Percentiles rank a stretch among this genome's conserved stretches.
phyloP scores from a whole-genome alignment of 2,329 filamentous ascomycete genomes.

The Phialophora expanda region DNA sequence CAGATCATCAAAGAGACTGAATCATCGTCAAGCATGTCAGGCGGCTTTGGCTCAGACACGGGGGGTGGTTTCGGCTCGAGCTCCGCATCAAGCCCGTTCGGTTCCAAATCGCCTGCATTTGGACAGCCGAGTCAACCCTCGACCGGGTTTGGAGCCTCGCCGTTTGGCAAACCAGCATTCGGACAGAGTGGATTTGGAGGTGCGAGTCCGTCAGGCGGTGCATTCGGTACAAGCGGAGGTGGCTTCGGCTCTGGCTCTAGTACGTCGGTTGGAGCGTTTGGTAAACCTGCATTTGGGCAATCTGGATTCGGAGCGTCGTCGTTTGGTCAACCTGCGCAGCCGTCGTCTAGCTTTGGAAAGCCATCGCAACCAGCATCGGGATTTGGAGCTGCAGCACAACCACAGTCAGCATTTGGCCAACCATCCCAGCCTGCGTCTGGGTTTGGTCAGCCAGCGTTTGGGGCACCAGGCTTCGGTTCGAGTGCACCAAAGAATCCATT shows the following conservation, averaged over 20 bases:
- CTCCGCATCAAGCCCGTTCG: constrained; percentile 37
- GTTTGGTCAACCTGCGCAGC: constrained; percentile 42
- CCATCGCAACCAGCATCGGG: constrained; percentile 32
- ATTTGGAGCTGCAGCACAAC: constrained; percentile 39
- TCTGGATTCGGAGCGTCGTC: constrained; percentile 36
- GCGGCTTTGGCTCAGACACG: constrained; percentile 3
- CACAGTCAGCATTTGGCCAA: constrained; percentile 36
- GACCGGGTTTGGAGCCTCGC: constrained; percentile 42
- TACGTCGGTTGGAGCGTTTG: constrained; percentile 35
- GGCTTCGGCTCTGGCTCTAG: constrained; percentile 7
- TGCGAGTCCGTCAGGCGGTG: constrained; percentile 14
- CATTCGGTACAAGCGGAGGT: constrained; percentile 19
- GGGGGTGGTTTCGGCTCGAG: constrained; percentile 23
- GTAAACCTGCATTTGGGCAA: constrained; percentile 45
- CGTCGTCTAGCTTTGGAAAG: constrained; percentile 31
- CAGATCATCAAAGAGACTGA: constrained; percentile 45
- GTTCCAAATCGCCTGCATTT: constrained; percentile 45
- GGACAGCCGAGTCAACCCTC: constrained; percentile 45
- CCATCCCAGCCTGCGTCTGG: constrained; percentile 41
- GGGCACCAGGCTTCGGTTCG: constrained; percentile 45
- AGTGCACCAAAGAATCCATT: constrained; percentile 44
- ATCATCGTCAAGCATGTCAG: constrained; percentile 30
- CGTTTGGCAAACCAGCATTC: constrained; percentile 52
- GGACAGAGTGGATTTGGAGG: constrained; percentile 39
- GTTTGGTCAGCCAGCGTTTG: constrained; percentile 47